A percentile compares a stretch with the other conserved stretches of the same genome.
These are phyloP conservation scores for Globisporangium sylvaticum DNA, from an alignment of 352 stramenopile genomes.

Conservation along the genomic window DNA sequence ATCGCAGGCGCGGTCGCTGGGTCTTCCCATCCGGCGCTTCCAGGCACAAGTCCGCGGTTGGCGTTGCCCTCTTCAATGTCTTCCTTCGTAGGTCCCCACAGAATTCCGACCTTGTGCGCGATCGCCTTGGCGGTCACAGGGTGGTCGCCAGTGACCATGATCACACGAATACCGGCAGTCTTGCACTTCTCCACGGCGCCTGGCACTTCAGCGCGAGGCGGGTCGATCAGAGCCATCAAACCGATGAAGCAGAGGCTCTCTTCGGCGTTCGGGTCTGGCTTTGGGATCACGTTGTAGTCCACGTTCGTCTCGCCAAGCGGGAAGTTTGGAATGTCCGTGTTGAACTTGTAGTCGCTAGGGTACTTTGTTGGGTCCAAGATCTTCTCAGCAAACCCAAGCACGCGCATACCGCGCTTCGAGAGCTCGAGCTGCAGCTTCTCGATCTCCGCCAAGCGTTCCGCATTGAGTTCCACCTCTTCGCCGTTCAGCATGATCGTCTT, in stretches of 20 bases:
- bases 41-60: slow-evolving; percentile 43
- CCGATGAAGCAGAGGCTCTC: slow-evolving; percentile 90
- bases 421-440: slow-evolving; percentile 44
- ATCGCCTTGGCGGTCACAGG: slow-evolving; percentile 92
- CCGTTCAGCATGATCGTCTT: slow-evolving; percentile 65
- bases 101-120: slow-evolving; percentile 91
- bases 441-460: slow-evolving; percentile 79
- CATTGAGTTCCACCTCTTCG: slow-evolving; percentile 59
- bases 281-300: slow-evolving; percentile 41
- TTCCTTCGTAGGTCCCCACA: slow-evolving; percentile 85
- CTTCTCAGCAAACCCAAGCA: slow-evolving; percentile 58
- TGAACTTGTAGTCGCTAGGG: slow-evolving; percentile 50
- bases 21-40: slow-evolving; percentile 71
- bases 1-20: slow-evolving; percentile 75
- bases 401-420: slow-evolving; percentile 62
- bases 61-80: slow-evolving; percentile 82
- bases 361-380: slow-evolving; percentile 42
- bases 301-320: slow-evolving; percentile 36
- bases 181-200: slow-evolving; percentile 90
- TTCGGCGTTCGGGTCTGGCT: slow-evolving; percentile 60
- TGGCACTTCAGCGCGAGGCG: slow-evolving; percentile 87
- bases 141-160: slow-evolving; percentile 95
- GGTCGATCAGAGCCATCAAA: slow-evolving; percentile 95
- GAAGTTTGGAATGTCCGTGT: slow-evolving; percentile 45
- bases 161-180: slow-evolving; percentile 89